Evolutionary conservation across 2,329 filamentous ascomycete species (phyloP).

Genomic region (Aspergillus alliaceus): DNA sequence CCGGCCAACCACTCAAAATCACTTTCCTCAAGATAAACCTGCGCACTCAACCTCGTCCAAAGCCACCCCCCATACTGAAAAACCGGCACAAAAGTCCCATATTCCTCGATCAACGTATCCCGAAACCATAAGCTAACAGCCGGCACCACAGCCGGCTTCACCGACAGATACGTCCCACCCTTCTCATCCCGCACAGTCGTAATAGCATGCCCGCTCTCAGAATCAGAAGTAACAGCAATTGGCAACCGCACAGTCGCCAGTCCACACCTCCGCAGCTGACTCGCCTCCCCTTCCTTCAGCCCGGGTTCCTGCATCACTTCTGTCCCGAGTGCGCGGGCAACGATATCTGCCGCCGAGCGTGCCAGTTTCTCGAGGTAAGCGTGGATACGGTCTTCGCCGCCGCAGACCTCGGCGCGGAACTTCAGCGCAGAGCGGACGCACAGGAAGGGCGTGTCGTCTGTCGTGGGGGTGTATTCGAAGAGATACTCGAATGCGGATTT

Average conservation of each 20-base stretch:
- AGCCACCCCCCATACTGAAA: conserved; percentile 61
- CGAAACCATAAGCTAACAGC: conserved; percentile 57
- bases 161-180: background rate
- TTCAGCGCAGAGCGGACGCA: conserved; percentile 70
- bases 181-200: background rate
- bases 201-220: background rate
- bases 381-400: conserved; percentile 71
- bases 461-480: conserved; percentile 76
- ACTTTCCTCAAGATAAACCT: conserved; percentile 76
- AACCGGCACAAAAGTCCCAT: conserved; percentile 70
- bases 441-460: conserved; percentile 70
- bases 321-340: conserved; percentile 67
- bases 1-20: conserved; percentile 74
- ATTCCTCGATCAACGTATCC: conserved; percentile 54
- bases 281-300: conserved; percentile 25
- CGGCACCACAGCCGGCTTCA: conserved; percentile 30
- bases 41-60: conserved; percentile 75
- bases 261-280: conserved; percentile 60
- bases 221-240: conserved; percentile 42
- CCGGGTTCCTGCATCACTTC: conserved; percentile 62
- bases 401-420: conserved; percentile 68
- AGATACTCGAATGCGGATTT: conserved; percentile 65
- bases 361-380: conserved; percentile 65
- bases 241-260: conserved; percentile 76
- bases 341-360: conserved; percentile 59